Conservation (phyloP, 805 yeast genomes). For the Torulaspora franciscae region DNA sequence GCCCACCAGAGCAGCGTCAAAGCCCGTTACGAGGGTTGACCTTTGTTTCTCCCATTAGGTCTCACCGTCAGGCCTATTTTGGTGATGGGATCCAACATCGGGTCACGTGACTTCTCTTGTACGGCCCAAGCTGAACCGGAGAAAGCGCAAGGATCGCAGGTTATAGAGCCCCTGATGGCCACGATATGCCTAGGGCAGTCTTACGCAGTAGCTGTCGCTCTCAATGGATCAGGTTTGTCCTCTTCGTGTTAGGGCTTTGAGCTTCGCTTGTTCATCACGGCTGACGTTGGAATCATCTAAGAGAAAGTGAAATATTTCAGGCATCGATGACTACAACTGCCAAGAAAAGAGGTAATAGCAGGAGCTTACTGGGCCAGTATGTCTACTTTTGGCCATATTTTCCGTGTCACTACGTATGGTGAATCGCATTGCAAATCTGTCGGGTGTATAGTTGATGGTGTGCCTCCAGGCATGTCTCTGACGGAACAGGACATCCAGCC, state of each 20-base stretch:
- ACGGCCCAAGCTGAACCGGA: too few relatives aligned
- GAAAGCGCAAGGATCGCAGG: too few relatives aligned
- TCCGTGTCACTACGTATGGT: constrained; percentile 89
- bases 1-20: too few relatives aligned
- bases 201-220: too few relatives aligned
- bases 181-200: too few relatives aligned
- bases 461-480: constrained; percentile 88
- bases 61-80: too few relatives aligned
- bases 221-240: too few relatives aligned
- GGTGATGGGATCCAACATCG: too few relatives aligned
- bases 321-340: constrained; percentile 3
- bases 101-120: too few relatives aligned
- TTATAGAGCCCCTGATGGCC: too few relatives aligned
- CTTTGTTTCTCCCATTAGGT: too few relatives aligned
- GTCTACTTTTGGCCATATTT: constrained; percentile 66
- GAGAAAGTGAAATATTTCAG: constrained; percentile 3
- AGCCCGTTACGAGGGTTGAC: too few relatives aligned
- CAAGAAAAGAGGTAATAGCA: background rate
- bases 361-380: constrained; percentile 33
- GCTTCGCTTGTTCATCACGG: background rate
- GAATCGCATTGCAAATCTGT: constrained; percentile 97
- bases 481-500: constrained; percentile 90
- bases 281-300: constrained; percentile 1
- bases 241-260: background rate
- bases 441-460: constrained; percentile 97